Base-by-base conservation (phyloP, 495 filamentous ascomycete genomes). In the Pseudevernia furfuracea region DNA sequence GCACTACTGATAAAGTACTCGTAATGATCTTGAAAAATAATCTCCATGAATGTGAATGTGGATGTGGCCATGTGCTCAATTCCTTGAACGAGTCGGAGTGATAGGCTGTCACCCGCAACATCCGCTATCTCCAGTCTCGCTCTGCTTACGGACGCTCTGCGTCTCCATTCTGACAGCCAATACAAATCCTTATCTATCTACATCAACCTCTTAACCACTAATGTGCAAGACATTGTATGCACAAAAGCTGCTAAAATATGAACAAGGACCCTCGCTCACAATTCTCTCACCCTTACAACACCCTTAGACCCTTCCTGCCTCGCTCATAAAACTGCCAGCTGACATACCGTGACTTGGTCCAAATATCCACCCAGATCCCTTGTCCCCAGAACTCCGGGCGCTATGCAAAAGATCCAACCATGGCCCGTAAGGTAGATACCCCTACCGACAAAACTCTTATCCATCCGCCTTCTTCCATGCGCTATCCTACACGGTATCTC, bases 361-460 rank as follows among this genome's bases (percentile, higher is more conserved):
- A 59, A 28, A 28, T 43, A 52, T 38, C 36, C 36, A 9, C 25
- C 25, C 39, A 8, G 30, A 25, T 30, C 39, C 49, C 3, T 17
- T 10, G 8, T 30, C 8, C 37, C 37, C 12, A 25, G 5, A 53
- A 52, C 62, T 37, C 62, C 57, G 21, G 41, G 36, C 59, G 67
- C 67, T 68, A 68, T 66, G 59, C 62, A 32, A 63, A 17, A 48
- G 12, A 57, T 23, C 14, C 14, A 1, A 59, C 19, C 41, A 25
- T 36, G 10, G 30, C 57, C 34, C 5, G 1, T 46, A n/a, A n/a
- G n/a, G n/a, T n/a, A 14, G 8, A 46, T 11, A 28, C 25, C 32
- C 14, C 23, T 28, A 46, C 4, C 11, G 4, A 1, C 7, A 28
- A 48, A 57, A 30, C 56, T 63, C 28, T 44, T 48, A 0, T 56